Percentiles rank a stretch among this genome's conserved stretches.
phyloP scores from a whole-genome alignment of 73 alveolate genomes.

The Tetrahymena borealis region DNA sequence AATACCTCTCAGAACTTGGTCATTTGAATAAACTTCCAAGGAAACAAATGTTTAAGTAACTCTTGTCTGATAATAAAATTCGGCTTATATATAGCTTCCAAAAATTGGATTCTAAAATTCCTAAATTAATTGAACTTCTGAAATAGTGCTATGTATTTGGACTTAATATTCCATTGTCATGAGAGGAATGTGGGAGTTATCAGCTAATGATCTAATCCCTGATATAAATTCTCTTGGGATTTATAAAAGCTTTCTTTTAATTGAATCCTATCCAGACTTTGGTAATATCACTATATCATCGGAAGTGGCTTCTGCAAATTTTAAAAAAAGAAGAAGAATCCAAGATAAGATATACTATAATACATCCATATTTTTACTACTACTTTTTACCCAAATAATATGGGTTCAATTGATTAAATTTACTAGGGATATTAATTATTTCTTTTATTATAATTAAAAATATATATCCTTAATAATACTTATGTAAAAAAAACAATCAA shows the following conservation, averaged over 20 bases:
- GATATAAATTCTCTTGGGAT: neutral
- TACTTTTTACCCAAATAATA: neutral
- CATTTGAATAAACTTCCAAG: neutral
- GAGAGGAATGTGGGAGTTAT: neutral
- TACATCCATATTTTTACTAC: neutral
- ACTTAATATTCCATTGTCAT: neutral
- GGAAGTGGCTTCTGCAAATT: neutral
- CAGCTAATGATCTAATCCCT: neutral
- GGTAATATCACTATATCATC: neutral
- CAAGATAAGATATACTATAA: neutral
- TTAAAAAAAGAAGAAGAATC: neutral
- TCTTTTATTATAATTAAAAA: too few species aligned
- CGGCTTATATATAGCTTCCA: neutral
- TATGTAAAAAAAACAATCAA: too few species aligned
- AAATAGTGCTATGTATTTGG: neutral
- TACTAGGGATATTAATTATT: too few species aligned
- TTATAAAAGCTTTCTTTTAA: neutral
- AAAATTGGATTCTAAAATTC: neutral
- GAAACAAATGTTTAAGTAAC: neutral
- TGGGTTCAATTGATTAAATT: too few species aligned
- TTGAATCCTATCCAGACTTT: neutral
- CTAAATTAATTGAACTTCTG: neutral
- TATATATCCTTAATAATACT: too few species aligned
- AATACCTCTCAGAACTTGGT: neutral
- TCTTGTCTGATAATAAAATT: neutral